Base-by-base conservation (phyloP, 2,329 filamentous ascomycete species). In the Lasiodiplodia citricola region DNA sequence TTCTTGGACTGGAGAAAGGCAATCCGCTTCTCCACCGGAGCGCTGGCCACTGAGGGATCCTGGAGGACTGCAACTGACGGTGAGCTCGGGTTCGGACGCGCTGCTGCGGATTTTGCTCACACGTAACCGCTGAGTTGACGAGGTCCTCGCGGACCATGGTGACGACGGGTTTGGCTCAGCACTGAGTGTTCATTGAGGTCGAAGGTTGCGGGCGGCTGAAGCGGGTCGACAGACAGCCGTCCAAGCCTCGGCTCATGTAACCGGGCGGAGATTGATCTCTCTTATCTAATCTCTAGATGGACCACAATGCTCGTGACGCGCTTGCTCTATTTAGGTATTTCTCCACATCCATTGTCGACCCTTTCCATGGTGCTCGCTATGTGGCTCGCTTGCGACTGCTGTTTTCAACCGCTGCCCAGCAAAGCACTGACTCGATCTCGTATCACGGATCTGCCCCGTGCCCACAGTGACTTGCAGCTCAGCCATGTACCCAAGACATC, bases 1-100 rank as follows among this genome's bases (percentile, higher is more conserved):
- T 99, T 98, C 83, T 99, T 99, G 8, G 94, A 96, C 80, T 94
- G 92, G 23, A 99, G 86, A 75, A 99, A 99, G 10, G 94, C 92
- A 70, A 98, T 88, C 72, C 93, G 90, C 81, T 96, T 97, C 77
- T 98, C 96, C 71, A 97, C 83, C n/a, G 96, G 91, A 5, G 96
- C 95, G 11, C 90, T 89, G 47, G 93, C 89, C 73, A 99, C 95
- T 64, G 91, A 96, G 13, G 96, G 94, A 79, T 99, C 96, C 83
- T 96, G 93, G 70, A 99, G 89, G 81, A 99, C 93, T 95, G 76
- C 70, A 58, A 70, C 41, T n/a, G 38, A 60, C 54, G 68, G 66
- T 68, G 56, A 63, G 56, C 14, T 35, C 35, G 66, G 55, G 52
- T 28, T 3, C 51, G 41, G 57, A 55, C 56, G 25, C 11, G 47